Evolutionary conservation across 805 yeast genomes (phyloP), one percentile per base, ranked within the genome.

Genomic region (Kodamaea hsintzibuensis): DNA sequence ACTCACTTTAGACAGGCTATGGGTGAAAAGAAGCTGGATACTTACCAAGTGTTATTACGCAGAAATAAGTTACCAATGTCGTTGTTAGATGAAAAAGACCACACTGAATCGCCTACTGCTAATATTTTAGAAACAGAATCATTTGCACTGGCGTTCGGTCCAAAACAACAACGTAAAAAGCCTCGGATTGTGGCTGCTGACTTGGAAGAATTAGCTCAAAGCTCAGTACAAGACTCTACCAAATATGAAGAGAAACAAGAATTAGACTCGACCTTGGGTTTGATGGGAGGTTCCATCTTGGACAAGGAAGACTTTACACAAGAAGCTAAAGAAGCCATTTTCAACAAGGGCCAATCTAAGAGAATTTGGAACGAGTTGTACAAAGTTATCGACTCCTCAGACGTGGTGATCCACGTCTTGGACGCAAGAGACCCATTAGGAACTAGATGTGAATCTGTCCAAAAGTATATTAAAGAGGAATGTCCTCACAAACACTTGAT

Each of bases 371-470:
- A 95, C 71, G 99, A 93, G 71, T 79, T 93, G 56, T 93, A 95
- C 73, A 93, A 93, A 69, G 99, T 93, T 49, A 91, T 93, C 62
- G 99, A 93, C 72, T 93, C 98, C 9, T 91, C 98, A 0, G 99
- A 93, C 76, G 98, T 93, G 44, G 96, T 93, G 40, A 89, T 93
- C 56, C 98, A 95, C 64, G 99, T 95, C 19, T 77, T 93, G 53
- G 99, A 93, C 74, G 99, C 99, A 1, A 86, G 99, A 74, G 98
- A 93, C 76, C 99, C 99, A 18, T 67, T 91, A 60, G 99, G 99
- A 52, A 93, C 99, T 8, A 83, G 98, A 62, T 93, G 99, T 80
- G 86, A 81, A 62, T 82, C 96, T 1, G 97, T 93, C 53, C 98
- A 95, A 72, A 91, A 91, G 65, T 92, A 91, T 69, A 90, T 93